Conservation (phyloP, 1,284 basidiomycete species). For the Leccinum subfulvum region DNA sequence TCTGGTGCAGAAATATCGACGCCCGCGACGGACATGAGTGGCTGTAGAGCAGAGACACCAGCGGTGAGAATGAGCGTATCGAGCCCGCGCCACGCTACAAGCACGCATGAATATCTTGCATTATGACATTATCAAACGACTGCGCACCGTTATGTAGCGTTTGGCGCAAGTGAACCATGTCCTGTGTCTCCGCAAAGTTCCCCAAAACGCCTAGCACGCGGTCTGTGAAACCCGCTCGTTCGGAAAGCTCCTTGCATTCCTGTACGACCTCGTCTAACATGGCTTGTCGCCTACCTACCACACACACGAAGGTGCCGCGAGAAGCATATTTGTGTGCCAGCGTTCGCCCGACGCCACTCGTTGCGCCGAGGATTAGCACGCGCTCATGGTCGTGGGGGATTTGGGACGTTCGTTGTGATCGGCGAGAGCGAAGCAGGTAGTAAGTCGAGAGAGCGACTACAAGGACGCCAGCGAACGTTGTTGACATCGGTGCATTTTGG, state of each 20-base stretch:
- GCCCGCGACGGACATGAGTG: conserved; percentile 74
- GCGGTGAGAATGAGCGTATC: conserved; percentile 86
- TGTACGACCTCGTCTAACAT: conserved; percentile 58
- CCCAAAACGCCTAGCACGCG: conserved; percentile 48
- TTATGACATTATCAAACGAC: neutral
- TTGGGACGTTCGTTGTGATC: conserved; percentile 14
- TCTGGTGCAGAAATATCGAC: conserved; percentile 42
- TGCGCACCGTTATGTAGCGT: conserved; percentile 52
- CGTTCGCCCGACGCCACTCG: conserved; percentile 78
- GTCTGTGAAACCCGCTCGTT: conserved; percentile 19
- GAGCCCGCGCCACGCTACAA: conserved; percentile 74
- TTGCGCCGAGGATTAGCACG: conserved; percentile 79
- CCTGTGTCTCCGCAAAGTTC: conserved; percentile 68
- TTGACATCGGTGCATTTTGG: conserved; percentile 10
- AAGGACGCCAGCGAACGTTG: conserved; percentile 12
- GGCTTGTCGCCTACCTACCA: conserved; percentile 69
- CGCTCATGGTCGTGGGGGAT: conserved; percentile 49
- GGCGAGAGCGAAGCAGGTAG: conserved; percentile 18
- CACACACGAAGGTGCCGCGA: conserved; percentile 72
- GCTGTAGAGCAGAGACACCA: conserved; percentile 81
- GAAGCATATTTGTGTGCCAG: conserved; percentile 73
- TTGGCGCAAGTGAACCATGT: conserved; percentile 66
- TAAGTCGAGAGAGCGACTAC: conserved; percentile 17
- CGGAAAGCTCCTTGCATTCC: conserved; percentile 50
- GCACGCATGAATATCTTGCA: neutral